phyloP scores from a whole-genome alignment of 2,329 filamentous ascomycete species.

The Simplicillium sp. region DNA sequence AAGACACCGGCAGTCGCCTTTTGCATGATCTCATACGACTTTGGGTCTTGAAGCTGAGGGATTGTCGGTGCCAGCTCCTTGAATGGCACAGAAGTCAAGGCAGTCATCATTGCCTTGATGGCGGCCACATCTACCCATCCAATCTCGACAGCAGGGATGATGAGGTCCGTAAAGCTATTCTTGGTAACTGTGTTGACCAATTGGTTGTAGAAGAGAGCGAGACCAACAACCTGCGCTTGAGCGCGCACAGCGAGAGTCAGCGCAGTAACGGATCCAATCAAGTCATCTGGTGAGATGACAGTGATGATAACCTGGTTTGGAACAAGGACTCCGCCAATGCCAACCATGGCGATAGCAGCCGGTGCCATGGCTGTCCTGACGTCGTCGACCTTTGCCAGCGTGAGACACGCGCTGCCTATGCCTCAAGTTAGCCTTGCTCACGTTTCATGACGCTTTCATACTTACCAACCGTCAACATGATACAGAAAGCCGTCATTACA shows the following conservation, averaged over 20 bases:
- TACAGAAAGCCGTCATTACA: constrained; percentile 55
- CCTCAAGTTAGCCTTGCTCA: not conserved
- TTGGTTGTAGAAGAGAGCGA: constrained; percentile 49
- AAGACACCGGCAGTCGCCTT: constrained; percentile 44
- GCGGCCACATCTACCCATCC: no score
- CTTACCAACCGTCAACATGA: constrained; percentile 38
- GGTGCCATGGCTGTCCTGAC: constrained; percentile 36
- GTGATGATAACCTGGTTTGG: constrained; percentile 50
- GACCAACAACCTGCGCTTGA: constrained; percentile 57
- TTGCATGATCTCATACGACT: constrained; percentile 33
- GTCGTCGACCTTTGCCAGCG: constrained; percentile 3
- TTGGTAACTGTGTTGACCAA: constrained; percentile 35
- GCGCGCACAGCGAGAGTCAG: constrained; percentile 62
- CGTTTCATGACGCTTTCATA: not conserved
- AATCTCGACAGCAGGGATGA: no score
- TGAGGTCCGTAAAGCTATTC: constrained; percentile 13
- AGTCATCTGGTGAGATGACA: constrained; percentile 60
- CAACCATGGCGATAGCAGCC: not conserved
- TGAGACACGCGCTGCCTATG: not conserved
- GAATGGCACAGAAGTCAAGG: constrained; percentile 20
- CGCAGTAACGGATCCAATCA: constrained; percentile 60
- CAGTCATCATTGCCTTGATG: not conserved
- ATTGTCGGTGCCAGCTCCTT: constrained; percentile 38
- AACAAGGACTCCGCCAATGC: constrained; percentile 2
- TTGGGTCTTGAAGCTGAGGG: constrained; percentile 39